These are phyloP conservation scores for Lactarius psammicola DNA, from an alignment of 768 basidiomycete genomes.

Conservation along the genomic window DNA sequence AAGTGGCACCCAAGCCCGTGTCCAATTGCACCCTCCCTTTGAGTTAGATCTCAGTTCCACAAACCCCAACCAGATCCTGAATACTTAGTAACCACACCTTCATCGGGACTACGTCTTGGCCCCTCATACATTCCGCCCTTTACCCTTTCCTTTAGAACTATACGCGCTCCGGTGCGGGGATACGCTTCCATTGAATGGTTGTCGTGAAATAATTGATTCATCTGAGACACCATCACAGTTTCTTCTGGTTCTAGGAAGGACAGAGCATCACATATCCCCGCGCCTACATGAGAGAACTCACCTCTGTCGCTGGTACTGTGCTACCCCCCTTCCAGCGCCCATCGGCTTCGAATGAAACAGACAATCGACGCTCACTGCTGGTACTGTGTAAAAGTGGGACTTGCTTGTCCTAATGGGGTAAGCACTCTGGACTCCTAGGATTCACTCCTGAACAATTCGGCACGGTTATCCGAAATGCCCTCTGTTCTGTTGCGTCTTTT, in stretches of 20 bases:
- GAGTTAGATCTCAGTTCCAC: neutral
- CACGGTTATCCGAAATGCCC: conserved; percentile 5
- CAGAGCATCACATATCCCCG: neutral
- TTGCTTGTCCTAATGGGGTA: neutral
- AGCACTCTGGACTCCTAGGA: neutral
- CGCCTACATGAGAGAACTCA: too few relatives aligned
- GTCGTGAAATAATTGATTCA: neutral
- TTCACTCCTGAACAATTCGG: neutral
- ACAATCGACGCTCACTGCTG: neutral
- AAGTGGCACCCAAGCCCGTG: neutral
- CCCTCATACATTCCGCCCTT: conserved; percentile 13
- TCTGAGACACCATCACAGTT: neutral
- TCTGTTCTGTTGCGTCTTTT: neutral
- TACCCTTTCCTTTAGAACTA: neutral
- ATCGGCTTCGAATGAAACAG: neutral
- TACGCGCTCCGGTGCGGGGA: neutral
- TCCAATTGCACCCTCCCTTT: neutral
- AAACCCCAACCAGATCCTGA: neutral
- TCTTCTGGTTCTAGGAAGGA: neutral
- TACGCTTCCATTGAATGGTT: neutral
- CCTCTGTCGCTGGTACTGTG: neutral
- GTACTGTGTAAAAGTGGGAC: neutral
- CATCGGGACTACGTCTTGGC: neutral
- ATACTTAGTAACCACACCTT: neutral
- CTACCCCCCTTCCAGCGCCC: neutral